Conservation (phyloP, 2,329 filamentous ascomycete genomes). For the Fusarium aywerte region DNA sequence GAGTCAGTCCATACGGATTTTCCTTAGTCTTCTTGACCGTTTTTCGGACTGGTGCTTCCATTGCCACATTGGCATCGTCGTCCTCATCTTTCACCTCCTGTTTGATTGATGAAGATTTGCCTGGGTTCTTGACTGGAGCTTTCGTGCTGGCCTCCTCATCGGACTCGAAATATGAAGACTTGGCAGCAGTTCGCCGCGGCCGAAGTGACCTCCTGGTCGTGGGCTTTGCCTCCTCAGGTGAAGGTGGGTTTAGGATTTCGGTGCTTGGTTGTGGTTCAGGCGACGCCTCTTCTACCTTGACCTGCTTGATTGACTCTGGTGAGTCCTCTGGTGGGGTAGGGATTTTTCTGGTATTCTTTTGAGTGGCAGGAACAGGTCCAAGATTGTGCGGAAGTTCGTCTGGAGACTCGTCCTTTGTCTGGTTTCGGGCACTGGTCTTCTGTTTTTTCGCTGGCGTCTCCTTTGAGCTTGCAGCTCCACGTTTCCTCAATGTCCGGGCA, state of each 20-base stretch:
- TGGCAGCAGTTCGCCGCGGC: slow-evolving; percentile 19
- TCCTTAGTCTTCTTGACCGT: slow-evolving; percentile 40
- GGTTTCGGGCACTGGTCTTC: slow-evolving; percentile 4
- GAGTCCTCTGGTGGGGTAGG: not conserved
- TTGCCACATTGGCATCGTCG: not conserved
- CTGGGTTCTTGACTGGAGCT: not conserved
- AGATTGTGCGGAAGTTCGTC: slow-evolving; percentile 40
- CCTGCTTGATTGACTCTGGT: not conserved
- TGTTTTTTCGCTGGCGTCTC: slow-evolving; percentile 10
- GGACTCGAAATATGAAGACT: slow-evolving; percentile 39
- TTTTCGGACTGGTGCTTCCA: slow-evolving; percentile 28
- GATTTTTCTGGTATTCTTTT: slow-evolving; percentile 6
- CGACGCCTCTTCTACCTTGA: slow-evolving; percentile 9
- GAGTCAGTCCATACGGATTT: slow-evolving; percentile 45
- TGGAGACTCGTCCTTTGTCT: not conserved
- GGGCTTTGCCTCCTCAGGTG: not conserved
- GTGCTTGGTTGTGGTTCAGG: not conserved
- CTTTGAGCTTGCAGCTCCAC: not conserved
- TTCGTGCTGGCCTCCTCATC: slow-evolving; percentile 27
- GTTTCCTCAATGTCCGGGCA: slow-evolving; percentile 32
- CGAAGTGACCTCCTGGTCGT: slow-evolving; percentile 26
- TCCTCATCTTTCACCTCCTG: slow-evolving; percentile 27
- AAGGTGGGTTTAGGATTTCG: not conserved
- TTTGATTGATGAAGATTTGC: slow-evolving; percentile 15
- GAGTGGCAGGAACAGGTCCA: slow-evolving; percentile 13